Evolutionary conservation across 768 basidiomycete species (phyloP), one percentile per base, ranked within the genome.

Genomic region (Chalciporus sphaerocephalus): DNA sequence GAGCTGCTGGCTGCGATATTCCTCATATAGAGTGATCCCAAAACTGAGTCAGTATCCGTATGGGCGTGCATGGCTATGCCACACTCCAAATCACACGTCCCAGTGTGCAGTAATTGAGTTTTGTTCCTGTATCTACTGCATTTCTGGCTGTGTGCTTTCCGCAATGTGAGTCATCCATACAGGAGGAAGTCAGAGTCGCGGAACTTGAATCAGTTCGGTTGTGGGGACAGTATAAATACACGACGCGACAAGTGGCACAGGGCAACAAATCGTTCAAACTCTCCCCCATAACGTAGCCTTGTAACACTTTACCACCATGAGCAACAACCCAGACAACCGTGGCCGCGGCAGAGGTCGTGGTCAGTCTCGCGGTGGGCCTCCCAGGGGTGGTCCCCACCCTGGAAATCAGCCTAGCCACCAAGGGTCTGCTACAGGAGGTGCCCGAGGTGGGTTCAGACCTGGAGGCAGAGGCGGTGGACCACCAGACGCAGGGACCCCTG

Each of bases 1-100:
- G 65, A 48, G 71, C 72, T 30, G 83, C 83, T 13, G 76, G 77
- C 0, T 61, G 84, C 34, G 58, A 70, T 22, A 76, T 85, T 45
- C 81, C 81, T 12, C 49, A 60, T 39, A 56, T 75, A 17, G 57
- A 61, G 21, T 67, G 45, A 60, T 40, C 8, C 25, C 7, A n/a
- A 33, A 11, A 40, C 30, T n/a, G 30, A n/a, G n/a, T n/a, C 28
- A 30, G 13, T n/a, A 5, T n/a, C 6, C 11, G 30, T 32, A n/a
- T 30, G 28, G 30, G 13, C n/a, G 30, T 32, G 15, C 30, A 32
- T 15, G 30, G 15, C 30, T n/a, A 32, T 32, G 15, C n/a, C 5
- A 32, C n/a, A 32, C 30, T n/a, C 30, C 30, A 32, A 32, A 32
- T 15, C 15, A 30, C 28, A 15, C 6, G 13, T 5, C n/a, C 5